Evolutionary conservation across 2,329 filamentous ascomycete genomes (phyloP).

Genomic region (Nemania sp.): DNA sequence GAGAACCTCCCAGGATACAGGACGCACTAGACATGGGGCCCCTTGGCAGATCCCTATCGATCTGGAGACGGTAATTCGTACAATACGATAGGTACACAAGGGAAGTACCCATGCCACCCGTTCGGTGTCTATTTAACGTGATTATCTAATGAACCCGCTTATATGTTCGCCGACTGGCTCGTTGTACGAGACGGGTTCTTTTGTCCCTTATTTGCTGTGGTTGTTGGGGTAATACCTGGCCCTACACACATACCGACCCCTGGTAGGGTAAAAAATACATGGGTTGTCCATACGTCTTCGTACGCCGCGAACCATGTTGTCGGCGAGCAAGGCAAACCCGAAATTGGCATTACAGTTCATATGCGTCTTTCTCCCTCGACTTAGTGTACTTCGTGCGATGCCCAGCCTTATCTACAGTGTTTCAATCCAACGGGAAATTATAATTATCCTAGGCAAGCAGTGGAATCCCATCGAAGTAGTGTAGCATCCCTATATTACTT

Average conservation of each 20-base stretch:
- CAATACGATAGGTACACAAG: too few relatives aligned
- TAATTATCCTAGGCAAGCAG: too few relatives aligned
- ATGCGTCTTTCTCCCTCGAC: too few relatives aligned
- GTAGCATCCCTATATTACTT: too few relatives aligned
- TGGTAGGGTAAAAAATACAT: background rate
- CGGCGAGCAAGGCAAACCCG: constrained; percentile 21
- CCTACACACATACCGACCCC: background rate
- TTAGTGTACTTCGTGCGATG: too few relatives aligned
- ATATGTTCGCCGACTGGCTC: constrained; percentile 16
- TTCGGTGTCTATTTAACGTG: background rate
- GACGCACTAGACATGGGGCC: too few relatives aligned
- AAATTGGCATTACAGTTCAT: constrained; percentile 15
- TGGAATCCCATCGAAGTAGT: too few relatives aligned
- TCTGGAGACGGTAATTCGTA: too few relatives aligned
- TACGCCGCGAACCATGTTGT: constrained; percentile 4
- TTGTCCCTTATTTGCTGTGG: background rate
- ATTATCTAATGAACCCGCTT: too few relatives aligned
- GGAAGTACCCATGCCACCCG: background rate
- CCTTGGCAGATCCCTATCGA: too few relatives aligned
- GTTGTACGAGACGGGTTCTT: constrained; percentile 17
- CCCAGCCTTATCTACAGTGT: background rate
- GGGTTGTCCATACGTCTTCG: background rate
- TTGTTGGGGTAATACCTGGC: constrained; percentile 3
- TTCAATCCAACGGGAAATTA: background rate
- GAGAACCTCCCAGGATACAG: too few relatives aligned